A percentile compares a stretch with the other conserved stretches of the same genome.
Conservation (phyloP, 306 rosid genomes). For the apple (Malus domestica) region DNA sequence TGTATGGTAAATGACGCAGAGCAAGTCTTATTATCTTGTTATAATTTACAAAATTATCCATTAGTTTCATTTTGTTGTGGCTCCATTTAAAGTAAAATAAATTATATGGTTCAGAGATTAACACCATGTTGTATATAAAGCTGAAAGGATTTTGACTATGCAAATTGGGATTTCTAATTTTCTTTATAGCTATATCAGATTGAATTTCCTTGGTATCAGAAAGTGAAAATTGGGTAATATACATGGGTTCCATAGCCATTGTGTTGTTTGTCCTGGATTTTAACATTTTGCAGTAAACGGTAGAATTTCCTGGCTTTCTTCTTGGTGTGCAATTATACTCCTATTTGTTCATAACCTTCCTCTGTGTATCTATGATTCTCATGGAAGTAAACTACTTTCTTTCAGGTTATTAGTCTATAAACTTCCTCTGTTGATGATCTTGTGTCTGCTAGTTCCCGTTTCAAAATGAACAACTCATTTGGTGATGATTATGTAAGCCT, state of each 20-base stretch:
- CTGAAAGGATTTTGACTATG: neutral
- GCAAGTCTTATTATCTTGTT: neutral
- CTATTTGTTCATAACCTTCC: neutral
- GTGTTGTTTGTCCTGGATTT: neutral
- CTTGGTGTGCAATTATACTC: neutral
- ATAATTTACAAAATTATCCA: neutral
- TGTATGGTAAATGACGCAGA: neutral
- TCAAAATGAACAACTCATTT: constrained; percentile 60
- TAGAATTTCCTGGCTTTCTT: neutral
- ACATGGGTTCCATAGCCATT: neutral
- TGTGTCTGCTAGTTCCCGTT: constrained; percentile 24
- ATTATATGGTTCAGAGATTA: too few relatives aligned
- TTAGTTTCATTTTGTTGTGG: neutral
- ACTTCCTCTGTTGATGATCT: constrained; percentile 40
- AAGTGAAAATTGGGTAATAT: neutral
- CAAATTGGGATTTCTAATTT: neutral
- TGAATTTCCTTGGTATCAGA: neutral
- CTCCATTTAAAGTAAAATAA: neutral
- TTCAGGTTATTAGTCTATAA: constrained; percentile 43
- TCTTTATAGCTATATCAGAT: neutral
- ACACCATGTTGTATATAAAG: neutral
- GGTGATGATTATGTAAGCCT: constrained; percentile 51
- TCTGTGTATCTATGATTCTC: constrained; percentile 3
- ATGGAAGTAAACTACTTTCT: constrained; percentile 15
- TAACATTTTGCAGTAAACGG: neutral